Conservation (phyloP, 2,329 filamentous ascomycete species). For the Botryotinia calthae region DNA sequence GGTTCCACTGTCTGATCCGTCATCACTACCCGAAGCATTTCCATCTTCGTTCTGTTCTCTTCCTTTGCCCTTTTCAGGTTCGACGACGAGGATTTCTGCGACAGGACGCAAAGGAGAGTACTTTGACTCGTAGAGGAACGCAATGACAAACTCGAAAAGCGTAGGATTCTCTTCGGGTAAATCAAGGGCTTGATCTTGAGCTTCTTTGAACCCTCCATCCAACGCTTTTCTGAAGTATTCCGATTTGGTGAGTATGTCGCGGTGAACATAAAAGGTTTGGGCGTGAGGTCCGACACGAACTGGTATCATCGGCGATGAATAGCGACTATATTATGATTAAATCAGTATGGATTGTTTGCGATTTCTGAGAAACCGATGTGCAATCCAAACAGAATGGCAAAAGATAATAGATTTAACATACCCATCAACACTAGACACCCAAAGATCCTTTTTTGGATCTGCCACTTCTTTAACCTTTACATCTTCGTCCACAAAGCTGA, state of each 20-base stretch:
- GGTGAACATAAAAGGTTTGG: slow-evolving; percentile 50
- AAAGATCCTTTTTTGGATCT: slow-evolving; percentile 47
- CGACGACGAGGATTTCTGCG: slow-evolving; percentile 35
- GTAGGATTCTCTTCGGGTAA: slow-evolving; percentile 51
- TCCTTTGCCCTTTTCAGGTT: slow-evolving; percentile 44
- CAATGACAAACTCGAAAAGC: slow-evolving; percentile 51
- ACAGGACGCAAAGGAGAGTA: slow-evolving; percentile 48
- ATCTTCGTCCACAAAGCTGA: slow-evolving; percentile 40
- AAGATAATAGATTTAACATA: slow-evolving; percentile 35
- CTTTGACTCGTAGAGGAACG: slow-evolving; percentile 50
- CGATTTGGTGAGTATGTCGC: slow-evolving; percentile 46
- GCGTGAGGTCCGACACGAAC: slow-evolving; percentile 46
- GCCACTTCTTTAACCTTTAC: slow-evolving; percentile 38
- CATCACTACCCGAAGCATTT: slow-evolving; percentile 31
- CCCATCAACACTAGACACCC: slow-evolving; percentile 51
- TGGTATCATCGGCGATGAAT: slow-evolving; percentile 47
- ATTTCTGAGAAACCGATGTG: background rate
- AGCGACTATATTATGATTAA: slow-evolving; percentile 39
- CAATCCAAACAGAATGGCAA: background rate
- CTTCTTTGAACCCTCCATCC: slow-evolving; percentile 48
- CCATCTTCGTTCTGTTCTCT: slow-evolving; percentile 40
- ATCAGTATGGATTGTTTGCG: slow-evolving; percentile 2
- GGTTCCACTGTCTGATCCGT: slow-evolving; percentile 39
- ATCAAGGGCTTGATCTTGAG: slow-evolving; percentile 46
- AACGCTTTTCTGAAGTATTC: slow-evolving; percentile 51